phyloP scores from a whole-genome alignment of 2,329 filamentous ascomycete genomes.

The Gaeumannomyces tritici region DNA sequence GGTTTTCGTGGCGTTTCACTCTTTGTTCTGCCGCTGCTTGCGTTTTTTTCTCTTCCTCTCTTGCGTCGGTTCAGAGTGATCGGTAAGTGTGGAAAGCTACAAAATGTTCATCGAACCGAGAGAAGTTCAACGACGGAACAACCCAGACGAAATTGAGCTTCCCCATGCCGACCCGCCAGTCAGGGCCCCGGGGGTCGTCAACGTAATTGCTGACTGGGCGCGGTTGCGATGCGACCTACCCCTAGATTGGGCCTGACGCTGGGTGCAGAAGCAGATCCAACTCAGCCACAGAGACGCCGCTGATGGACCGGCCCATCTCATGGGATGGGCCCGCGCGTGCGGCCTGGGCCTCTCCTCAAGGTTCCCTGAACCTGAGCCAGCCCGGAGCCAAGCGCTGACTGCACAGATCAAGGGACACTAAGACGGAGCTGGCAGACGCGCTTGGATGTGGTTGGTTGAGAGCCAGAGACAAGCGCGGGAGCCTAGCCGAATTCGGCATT shows the following conservation, averaged over 20 bases:
- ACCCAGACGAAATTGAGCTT: background rate
- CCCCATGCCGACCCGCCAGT: background rate
- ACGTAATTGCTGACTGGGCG: background rate
- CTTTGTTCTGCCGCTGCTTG: background rate
- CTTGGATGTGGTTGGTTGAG: background rate
- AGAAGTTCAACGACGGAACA: background rate
- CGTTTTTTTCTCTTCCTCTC: background rate
- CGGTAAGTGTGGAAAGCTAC: background rate
- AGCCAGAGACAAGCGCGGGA: background rate
- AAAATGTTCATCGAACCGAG: background rate
- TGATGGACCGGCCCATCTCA: background rate
- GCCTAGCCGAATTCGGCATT: background rate
- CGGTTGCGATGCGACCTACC: background rate
- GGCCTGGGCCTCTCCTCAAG: background rate
- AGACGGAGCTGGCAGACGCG: background rate
- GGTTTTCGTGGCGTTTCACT: background rate
- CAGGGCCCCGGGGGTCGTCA: no score
- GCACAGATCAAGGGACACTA: background rate
- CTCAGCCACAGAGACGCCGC: background rate
- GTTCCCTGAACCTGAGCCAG: background rate
- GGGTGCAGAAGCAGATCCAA: background rate
- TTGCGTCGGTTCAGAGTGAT: background rate
- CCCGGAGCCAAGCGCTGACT: background rate
- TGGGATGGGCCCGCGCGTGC: background rate
- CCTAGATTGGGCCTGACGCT: background rate